Conservation (phyloP, 345 rosid species). For the Heritiera littoralis region DNA sequence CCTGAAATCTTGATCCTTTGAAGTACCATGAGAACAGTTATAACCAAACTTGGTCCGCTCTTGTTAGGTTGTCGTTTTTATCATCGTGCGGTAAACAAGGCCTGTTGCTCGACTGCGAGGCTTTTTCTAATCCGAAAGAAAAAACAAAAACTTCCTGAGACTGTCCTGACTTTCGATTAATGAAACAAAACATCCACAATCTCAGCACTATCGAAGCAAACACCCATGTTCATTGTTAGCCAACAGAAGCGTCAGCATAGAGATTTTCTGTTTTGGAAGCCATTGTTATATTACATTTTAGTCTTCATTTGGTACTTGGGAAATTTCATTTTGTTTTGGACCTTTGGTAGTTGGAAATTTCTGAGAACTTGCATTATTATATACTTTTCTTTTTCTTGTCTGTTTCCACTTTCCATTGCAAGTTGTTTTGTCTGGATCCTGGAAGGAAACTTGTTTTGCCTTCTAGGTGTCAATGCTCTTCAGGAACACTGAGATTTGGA, state of each 20-base stretch:
- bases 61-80: too few relatives aligned
- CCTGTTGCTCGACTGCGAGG: too few relatives aligned
- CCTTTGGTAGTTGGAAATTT: background rate
- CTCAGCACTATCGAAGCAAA: too few relatives aligned
- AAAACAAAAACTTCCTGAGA: too few relatives aligned
- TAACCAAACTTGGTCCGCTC: too few relatives aligned
- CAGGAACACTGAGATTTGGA: background rate
- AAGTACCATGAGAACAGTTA: too few relatives aligned
- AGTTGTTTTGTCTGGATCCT: background rate
- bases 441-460: background rate
- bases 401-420: slow-evolving; percentile 10
- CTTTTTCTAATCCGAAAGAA: too few relatives aligned
- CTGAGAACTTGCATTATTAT: background rate
- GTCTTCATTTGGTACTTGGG: background rate
- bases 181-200: too few relatives aligned
- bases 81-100: too few relatives aligned
- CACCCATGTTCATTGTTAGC: background rate
- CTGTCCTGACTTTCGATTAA: too few relatives aligned
- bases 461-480: background rate
- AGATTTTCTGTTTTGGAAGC: background rate
- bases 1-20: too few relatives aligned
- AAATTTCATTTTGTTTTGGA: background rate
- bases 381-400: background rate
- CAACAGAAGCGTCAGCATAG: background rate
- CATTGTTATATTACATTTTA: background rate